Evolutionary conservation across 2,329 filamentous ascomycete species (phyloP), one percentile per base, ranked within the genome.

Genomic region (Simplicillium aogashimaense): DNA sequence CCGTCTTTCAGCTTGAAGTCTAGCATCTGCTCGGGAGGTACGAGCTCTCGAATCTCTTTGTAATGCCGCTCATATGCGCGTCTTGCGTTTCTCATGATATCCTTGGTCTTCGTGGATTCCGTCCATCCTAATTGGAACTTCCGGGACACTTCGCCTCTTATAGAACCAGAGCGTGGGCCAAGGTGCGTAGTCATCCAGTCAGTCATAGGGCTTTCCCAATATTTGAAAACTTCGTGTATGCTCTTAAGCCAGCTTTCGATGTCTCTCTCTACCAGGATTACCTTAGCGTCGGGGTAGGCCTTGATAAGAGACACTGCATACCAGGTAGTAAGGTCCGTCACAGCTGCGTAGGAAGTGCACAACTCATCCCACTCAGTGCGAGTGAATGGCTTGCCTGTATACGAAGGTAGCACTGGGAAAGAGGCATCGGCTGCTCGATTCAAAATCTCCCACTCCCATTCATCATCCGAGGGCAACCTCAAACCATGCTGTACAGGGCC

Each of bases 321-420:
- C 15, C 49, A 43, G 11, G 45, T 45, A 0, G 48, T 48, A 6
- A 57, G 13, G 31, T 59, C 55, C 0, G 55, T 55, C 0, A 52
- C 40, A 2, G 51, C 52, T 17, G 57, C 50, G 38, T 48, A 54
- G 1, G n/a, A 14, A 7, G 16, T 52, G 38, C 46, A 61, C 5
- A 62, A 40, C 44, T 54, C 46, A 32, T 63, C 56, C 59, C 59
- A 61, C 4, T 62, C 43, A 8, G 49, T 40, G 11, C 50, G 51
- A 0, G 48, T 51, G 6, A 59, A 53, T 0, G 50, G 45, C 12
- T 43, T 45, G 2, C 53, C 55, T 0, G 50, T 54, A 32, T 60
- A 58, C 1, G 49, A 47, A 0, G 51, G 46, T 3, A 60, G 46
- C 3, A 40, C 38, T 0, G 53, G 47, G 11, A 55, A 62, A 0